These are phyloP conservation scores for Fusarium cicatricum DNA, from an alignment of 2,329 filamentous ascomycete species.

Conservation along the genomic window DNA sequence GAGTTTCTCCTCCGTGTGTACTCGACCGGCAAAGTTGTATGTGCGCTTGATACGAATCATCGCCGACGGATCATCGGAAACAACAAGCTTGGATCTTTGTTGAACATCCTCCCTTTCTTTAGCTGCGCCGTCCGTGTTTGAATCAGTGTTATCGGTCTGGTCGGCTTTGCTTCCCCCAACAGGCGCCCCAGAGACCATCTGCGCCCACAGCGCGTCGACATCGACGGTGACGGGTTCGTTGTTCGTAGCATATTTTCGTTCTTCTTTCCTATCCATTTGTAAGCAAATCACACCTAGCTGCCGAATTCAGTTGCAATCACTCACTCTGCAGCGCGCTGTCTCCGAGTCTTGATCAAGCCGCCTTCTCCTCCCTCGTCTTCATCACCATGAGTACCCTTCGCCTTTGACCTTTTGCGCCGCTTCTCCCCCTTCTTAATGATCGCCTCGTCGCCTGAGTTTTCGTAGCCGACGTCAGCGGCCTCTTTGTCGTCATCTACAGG, in stretches of 20 bases:
- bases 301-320: constrained; percentile 30
- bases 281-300: constrained; percentile 4
- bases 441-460: constrained; percentile 77
- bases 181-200: constrained; percentile 63
- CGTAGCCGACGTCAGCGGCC: constrained; percentile 59
- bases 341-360: constrained; percentile 75
- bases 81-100: not conserved
- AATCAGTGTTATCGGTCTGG: constrained; percentile 10
- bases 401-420: constrained; percentile 56
- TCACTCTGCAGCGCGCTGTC: constrained; percentile 72
- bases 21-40: constrained; percentile 77
- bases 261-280: constrained; percentile 58
- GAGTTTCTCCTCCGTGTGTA: constrained; percentile 37
- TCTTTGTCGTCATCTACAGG: constrained; percentile 28
- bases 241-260: constrained; percentile 60
- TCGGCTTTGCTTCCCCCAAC: constrained; percentile 9
- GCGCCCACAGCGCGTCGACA: constrained; percentile 74
- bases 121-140: constrained; percentile 2
- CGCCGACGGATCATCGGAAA: constrained; percentile 42
- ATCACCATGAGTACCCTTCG: constrained; percentile 48
- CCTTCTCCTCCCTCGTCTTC: constrained; percentile 67
- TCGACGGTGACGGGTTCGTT: constrained; percentile 72
- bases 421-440: constrained; percentile 71
- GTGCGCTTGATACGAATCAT: constrained; percentile 73
- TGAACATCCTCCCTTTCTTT: constrained; percentile 20